phyloP scores from a whole-genome alignment of 1,284 basidiomycete species.

The Melampsora americana region DNA sequence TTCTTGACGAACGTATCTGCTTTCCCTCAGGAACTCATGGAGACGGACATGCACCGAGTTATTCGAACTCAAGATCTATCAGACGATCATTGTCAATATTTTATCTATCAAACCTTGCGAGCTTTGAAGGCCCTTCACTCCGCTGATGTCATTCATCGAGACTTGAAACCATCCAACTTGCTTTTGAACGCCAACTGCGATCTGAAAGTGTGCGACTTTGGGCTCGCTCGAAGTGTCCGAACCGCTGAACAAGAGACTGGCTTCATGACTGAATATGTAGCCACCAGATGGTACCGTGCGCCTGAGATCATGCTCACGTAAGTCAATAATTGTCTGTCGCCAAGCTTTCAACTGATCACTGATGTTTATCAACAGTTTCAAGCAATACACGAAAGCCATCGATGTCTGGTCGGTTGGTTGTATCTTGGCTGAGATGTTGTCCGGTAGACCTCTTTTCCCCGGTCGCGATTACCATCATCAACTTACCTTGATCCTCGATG shows the following conservation, averaged over 20 bases:
- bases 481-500: constrained; percentile 80
- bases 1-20: constrained; percentile 5
- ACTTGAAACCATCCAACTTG: constrained; percentile 91
- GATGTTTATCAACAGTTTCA: not conserved
- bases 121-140: constrained; percentile 91
- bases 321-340: too few relatives aligned
- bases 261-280: constrained; percentile 93
- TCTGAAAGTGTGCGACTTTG: constrained; percentile 92
- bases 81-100: constrained; percentile 62
- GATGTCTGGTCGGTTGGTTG: constrained; percentile 84
- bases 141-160: constrained; percentile 89
- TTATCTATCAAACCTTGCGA: constrained; percentile 81
- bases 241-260: constrained; percentile 62
- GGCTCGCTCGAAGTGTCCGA: constrained; percentile 66
- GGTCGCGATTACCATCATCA: constrained; percentile 94
- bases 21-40: constrained; percentile 74
- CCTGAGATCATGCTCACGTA: constrained; percentile 82
- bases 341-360: too few relatives aligned
- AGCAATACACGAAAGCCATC: constrained; percentile 53
- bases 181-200: constrained; percentile 96
- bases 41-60: constrained; percentile 70
- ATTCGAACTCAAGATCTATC: constrained; percentile 77
- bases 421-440: constrained; percentile 94
- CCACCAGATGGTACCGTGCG: constrained; percentile 92
- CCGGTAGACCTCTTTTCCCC: constrained; percentile 88